A percentile compares a stretch with the other conserved stretches of the same genome.
These are phyloP conservation scores for Tuber aestivum DNA, from an alignment of 495 filamentous ascomycete species.

Conservation along the genomic window DNA sequence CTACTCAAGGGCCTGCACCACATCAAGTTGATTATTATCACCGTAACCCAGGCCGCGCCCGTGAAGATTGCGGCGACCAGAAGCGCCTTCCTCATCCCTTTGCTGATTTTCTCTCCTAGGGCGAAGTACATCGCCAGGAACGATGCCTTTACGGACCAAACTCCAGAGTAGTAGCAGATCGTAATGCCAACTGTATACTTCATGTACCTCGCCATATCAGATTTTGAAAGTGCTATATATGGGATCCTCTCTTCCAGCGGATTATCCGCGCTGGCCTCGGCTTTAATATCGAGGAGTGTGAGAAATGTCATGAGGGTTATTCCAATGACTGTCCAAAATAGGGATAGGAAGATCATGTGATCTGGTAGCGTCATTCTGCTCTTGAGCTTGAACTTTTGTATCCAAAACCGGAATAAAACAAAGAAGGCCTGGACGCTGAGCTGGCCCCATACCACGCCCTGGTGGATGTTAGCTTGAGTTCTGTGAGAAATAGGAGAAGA, in stretches of 20 bases:
- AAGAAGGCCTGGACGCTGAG: not conserved
- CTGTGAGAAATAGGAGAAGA: not conserved
- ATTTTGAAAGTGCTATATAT: not conserved
- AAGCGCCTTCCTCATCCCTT: not conserved
- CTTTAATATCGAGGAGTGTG: not conserved
- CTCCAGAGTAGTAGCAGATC: not conserved
- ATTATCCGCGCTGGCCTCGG: not conserved
- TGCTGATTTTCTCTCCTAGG: not conserved
- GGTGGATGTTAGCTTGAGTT: not conserved
- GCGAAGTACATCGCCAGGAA: not conserved
- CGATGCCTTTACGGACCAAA: not conserved
- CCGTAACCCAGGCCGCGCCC: not conserved
- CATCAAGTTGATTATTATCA: not conserved
- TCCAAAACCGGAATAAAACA: not conserved
- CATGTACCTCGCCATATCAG: not conserved
- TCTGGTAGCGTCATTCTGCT: not conserved
- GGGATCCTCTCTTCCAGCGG: not conserved
- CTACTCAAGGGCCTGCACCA: constrained; percentile 3
- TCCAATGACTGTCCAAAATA: not conserved
- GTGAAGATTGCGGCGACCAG: not conserved
- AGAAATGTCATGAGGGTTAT: not conserved
- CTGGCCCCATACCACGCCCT: not conserved
- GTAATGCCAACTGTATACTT: not conserved
- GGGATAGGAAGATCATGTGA: not conserved
- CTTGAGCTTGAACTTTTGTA: not conserved